A percentile compares a stretch with the other conserved stretches of the same genome.
Conservation (phyloP, 2,329 filamentous ascomycete species). For the Botryosphaeria dothidea region DNA sequence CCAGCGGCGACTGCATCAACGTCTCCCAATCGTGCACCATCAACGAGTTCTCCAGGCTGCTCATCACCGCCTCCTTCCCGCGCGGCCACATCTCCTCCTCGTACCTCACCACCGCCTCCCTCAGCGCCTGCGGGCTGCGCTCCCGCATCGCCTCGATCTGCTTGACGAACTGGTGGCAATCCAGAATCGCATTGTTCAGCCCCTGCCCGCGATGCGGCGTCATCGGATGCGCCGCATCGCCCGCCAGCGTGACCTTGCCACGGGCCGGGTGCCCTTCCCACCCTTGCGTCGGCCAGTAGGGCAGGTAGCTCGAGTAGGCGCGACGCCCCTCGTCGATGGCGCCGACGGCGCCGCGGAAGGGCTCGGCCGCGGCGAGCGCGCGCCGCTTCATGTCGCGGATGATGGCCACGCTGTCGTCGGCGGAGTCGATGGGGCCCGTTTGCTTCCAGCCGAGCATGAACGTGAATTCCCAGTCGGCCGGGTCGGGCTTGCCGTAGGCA, state of each 20-base stretch:
- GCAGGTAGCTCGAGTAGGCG: slow-evolving; percentile 38
- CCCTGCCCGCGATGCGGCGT: slow-evolving; percentile 50
- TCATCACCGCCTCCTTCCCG: slow-evolving; percentile 34
- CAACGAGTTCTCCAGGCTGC: slow-evolving; percentile 34
- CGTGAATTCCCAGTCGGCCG: slow-evolving; percentile 48
- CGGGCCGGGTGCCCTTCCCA: slow-evolving; percentile 34
- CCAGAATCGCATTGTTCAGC: slow-evolving; percentile 50
- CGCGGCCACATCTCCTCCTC: slow-evolving; percentile 47
- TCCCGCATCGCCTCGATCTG: slow-evolving; percentile 22
- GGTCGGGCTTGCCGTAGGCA: slow-evolving; percentile 35
- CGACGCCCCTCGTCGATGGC: slow-evolving; percentile 35
- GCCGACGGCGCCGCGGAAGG: slow-evolving; percentile 42
- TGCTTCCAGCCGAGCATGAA: slow-evolving; percentile 51
- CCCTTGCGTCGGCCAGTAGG: slow-evolving; percentile 34
- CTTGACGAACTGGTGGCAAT: slow-evolving; percentile 42
- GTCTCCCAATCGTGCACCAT: slow-evolving; percentile 40
- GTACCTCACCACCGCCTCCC: slow-evolving; percentile 22
- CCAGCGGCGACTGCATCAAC: slow-evolving; percentile 35
- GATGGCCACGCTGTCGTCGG: slow-evolving; percentile 16
- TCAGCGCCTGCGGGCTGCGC: not conserved
- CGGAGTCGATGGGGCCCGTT: slow-evolving; percentile 31
- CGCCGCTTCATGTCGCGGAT: slow-evolving; percentile 36
- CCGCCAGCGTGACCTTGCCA: slow-evolving; percentile 39
- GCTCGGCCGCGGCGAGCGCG: slow-evolving; percentile 38
- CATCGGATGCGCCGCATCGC: slow-evolving; percentile 45